Evolutionary conservation across 805 yeast species (phyloP), one percentile per base, ranked within the genome.

Genomic region (Maudiozyma pseudohumilis): DNA sequence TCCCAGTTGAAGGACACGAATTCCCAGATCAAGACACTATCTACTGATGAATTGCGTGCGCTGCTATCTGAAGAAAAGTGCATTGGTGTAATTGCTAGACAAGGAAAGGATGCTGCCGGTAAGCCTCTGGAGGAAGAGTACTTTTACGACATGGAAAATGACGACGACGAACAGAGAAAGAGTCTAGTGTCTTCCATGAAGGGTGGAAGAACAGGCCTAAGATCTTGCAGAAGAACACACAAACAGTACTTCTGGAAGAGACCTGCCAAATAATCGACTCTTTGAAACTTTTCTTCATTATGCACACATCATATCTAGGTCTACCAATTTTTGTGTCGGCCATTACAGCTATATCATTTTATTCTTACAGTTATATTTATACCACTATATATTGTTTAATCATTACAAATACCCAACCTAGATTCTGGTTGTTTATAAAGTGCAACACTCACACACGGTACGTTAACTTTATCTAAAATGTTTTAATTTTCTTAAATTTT

Each of bases 41-140:
- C 70, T 5, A 64, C 65, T 35, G 53, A 59, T 21, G 74, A 74
- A 50, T 46, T 74, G 19, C 65, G 75, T 43, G 68, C 70, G 17
- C 44, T 73, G 3, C 50, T 72, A 24, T 58, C 60, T 11, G 62
- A 69, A 29, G 56, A 63, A 29, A 48, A 58, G 5, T 41, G 41
- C 15, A 70, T 89, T 40, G 97, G 97, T 13, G 81, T 83, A 10
- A 88, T 92, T 43, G 73, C 75, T 51, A 80, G 97, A 60, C 69
- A 72, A 42, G 96, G 96, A 34, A 88, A 87, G 57, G 97, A 92
- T 60, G 96, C 97, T 4, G 94, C 96, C 2, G 98, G 97, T 12
- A 86, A 87, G 59, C 87, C 84, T 5, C 67, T 92, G 43, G 96
- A 89, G 47, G 95, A 86, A 57, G 96, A 89, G 56, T 92, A 86